Percentiles rank a stretch among this genome's conserved stretches.
Evolutionary conservation across 2,329 filamentous ascomycete species (phyloP).

Genomic region (Cytospora schulzeri): DNA sequence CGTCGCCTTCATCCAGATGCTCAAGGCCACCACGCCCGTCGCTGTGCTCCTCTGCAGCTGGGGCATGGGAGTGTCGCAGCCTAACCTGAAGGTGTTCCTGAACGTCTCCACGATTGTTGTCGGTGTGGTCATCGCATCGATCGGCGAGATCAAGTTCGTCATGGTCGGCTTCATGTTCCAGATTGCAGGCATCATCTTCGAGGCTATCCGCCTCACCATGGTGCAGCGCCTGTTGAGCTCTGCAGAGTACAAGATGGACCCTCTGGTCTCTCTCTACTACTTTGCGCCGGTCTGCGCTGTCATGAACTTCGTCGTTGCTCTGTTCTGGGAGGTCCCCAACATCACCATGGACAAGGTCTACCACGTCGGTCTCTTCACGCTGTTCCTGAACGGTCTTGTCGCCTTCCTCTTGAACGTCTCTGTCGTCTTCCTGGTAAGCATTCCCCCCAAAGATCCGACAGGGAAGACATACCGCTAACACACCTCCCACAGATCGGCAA

Average conservation of each 20-base stretch:
- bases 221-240: slow-evolving; percentile 81
- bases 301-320: slow-evolving; percentile 76
- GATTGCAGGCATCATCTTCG: slow-evolving; percentile 75
- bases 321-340: slow-evolving; percentile 73
- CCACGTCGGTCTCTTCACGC: slow-evolving; percentile 70
- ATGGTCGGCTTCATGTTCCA: slow-evolving; percentile 79
- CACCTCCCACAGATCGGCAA: slow-evolving; percentile 72
- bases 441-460: not conserved
- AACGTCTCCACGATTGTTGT: slow-evolving; percentile 95
- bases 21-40: slow-evolving; percentile 96
- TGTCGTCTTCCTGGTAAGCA: slow-evolving; percentile 79
- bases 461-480: slow-evolving; percentile 33
- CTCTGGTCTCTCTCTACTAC: slow-evolving; percentile 86
- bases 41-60: slow-evolving; percentile 89
- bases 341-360: slow-evolving; percentile 71
- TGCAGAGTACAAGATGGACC: slow-evolving; percentile 89
- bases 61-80: slow-evolving; percentile 80
- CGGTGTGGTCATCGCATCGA: slow-evolving; percentile 90
- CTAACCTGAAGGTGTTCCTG: slow-evolving; percentile 82
- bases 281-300: slow-evolving; percentile 81
- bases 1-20: slow-evolving; percentile 98
- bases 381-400: slow-evolving; percentile 75
- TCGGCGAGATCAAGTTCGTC: slow-evolving; percentile 94
- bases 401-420: slow-evolving; percentile 84
- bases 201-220: slow-evolving; percentile 81